Percentiles rank a stretch among this genome's conserved stretches.
These are phyloP conservation scores for Rubia peregrina DNA, from an alignment of 305 asterid species.

Conservation along the genomic window DNA sequence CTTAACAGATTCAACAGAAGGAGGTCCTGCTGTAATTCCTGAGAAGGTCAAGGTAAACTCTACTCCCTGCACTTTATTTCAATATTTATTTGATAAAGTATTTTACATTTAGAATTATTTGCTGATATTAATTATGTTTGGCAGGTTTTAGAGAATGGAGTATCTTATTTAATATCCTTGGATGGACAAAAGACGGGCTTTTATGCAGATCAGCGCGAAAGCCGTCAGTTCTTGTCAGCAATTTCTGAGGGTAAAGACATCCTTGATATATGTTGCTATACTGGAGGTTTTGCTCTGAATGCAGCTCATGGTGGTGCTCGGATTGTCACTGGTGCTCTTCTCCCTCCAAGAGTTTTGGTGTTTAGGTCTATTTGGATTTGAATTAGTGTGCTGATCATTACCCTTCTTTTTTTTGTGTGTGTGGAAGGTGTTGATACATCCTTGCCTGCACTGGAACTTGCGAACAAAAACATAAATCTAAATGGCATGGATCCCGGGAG, in stretches of 20 bases:
- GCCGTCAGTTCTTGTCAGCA: slow-evolving; percentile 70
- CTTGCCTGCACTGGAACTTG: slow-evolving; percentile 75
- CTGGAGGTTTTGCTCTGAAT: slow-evolving; percentile 91
- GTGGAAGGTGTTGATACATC: slow-evolving; percentile 83
- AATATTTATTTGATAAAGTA: not conserved
- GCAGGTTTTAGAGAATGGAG: slow-evolving; percentile 81
- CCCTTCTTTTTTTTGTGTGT: slow-evolving; percentile 9
- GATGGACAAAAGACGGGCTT: slow-evolving; percentile 98
- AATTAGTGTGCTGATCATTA: slow-evolving; percentile 17
- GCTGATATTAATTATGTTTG: slow-evolving; percentile 16
- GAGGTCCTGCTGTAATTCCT: slow-evolving; percentile 35
- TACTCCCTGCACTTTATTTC: not conserved
- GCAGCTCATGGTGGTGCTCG: slow-evolving; percentile 87
- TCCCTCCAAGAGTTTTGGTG: not conserved
- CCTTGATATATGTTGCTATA: slow-evolving; percentile 86
- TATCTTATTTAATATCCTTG: slow-evolving; percentile 65
- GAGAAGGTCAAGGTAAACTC: slow-evolving; percentile 51
- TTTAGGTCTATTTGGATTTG: slow-evolving; percentile 1
- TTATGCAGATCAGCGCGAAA: slow-evolving; percentile 97
- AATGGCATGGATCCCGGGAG: slow-evolving; percentile 50
- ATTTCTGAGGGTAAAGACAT: slow-evolving; percentile 66
- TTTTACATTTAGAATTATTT: not conserved
- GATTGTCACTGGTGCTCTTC: slow-evolving; percentile 47
- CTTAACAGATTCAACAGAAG: slow-evolving; percentile 37
- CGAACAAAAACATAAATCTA: slow-evolving; percentile 58